Evolutionary conservation across 1,284 basidiomycete genomes (phyloP).

Genomic region (Fomitopsis palustris): DNA sequence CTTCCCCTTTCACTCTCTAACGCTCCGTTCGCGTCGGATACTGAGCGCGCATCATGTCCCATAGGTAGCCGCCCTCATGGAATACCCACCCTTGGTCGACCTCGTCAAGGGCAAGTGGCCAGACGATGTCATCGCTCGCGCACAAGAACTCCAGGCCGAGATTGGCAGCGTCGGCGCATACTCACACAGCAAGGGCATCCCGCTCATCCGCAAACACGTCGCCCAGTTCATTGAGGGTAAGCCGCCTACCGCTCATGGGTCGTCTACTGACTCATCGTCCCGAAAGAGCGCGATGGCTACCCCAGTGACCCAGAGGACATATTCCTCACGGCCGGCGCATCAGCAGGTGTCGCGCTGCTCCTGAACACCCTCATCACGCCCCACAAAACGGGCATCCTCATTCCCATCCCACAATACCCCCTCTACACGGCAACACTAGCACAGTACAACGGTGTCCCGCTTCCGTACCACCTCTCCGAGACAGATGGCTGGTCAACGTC

Average conservation of each 20-base stretch:
- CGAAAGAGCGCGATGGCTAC: conserved; percentile 82
- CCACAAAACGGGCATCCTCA: conserved; percentile 75
- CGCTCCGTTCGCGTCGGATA: not conserved
- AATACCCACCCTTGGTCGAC: conserved; percentile 86
- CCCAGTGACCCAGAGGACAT: conserved; percentile 84
- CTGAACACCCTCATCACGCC: conserved; percentile 78
- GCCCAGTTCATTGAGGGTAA: conserved; percentile 86
- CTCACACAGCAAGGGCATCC: conserved; percentile 93
- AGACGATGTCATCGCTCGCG: conserved; percentile 81
- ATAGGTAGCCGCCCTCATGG: conserved; percentile 86
- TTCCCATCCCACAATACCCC: conserved; percentile 98
- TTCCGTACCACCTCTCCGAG: conserved; percentile 92
- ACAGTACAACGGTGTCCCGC: conserved; percentile 74
- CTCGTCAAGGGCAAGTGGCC: conserved; percentile 83
- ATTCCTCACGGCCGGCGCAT: conserved; percentile 94
- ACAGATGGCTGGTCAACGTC: conserved; percentile 84
- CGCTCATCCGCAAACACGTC: conserved; percentile 84
- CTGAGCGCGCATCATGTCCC: not conserved
- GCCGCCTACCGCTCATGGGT: conserved; percentile 20
- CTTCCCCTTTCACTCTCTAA: not conserved
- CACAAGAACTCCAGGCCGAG: conserved; percentile 76
- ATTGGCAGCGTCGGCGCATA: conserved; percentile 96
- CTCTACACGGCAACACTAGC: conserved; percentile 95
- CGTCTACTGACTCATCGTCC: conserved; percentile 4
- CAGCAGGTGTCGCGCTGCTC: conserved; percentile 86